Base-by-base conservation (phyloP, 805 yeast species). In the Candida pseudoglaebosa region DNA sequence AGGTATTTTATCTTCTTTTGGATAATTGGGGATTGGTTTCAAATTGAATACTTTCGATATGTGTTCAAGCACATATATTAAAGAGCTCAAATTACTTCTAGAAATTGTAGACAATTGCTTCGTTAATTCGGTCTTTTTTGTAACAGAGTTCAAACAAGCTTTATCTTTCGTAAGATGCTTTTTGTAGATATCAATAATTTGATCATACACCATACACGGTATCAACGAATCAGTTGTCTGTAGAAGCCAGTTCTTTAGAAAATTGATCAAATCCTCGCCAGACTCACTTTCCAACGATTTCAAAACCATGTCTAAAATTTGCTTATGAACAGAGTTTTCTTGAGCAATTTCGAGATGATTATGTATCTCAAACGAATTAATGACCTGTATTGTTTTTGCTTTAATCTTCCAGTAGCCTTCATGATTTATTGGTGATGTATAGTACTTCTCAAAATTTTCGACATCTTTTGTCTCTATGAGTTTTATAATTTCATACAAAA, bases 181-280 rank as follows among this genome's bases (percentile, higher is more conserved):
- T 20, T 44, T 47, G 40, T 56, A 61, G 16, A 40, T 39, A 10
- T 45, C 46, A 9, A 56, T 35, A 18, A 65, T 43, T 12, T 63
- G 44, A 28, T 68, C 74, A 44, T 53, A 65, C 4, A 65, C 59
- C 45, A 64, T 57, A 38, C 67, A 67, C 0, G 73, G 74, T 10
- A 69, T 65, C 17, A 67, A 43, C 0, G 73, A 62, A 39, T 69
- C 74, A 28, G 61, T 56, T 10, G 61, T 56, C 41, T 69, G 73
- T 5, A 69, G 48, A 17, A 68, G 49, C 74, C 74, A 69, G 40
- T 55, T 56, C 38, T 62, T 64, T 21, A 63, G 28, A 38, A 66
- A 67, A 38, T 61, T 65, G 4, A 66, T 45, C 22, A 61, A 39
- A 4, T 44, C 35, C 1, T 28, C 21, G 1, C 33, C 16, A 1